Evolutionary conservation across 2,329 filamentous ascomycete genomes (phyloP).

Genomic region (Helminthosporium solani): DNA sequence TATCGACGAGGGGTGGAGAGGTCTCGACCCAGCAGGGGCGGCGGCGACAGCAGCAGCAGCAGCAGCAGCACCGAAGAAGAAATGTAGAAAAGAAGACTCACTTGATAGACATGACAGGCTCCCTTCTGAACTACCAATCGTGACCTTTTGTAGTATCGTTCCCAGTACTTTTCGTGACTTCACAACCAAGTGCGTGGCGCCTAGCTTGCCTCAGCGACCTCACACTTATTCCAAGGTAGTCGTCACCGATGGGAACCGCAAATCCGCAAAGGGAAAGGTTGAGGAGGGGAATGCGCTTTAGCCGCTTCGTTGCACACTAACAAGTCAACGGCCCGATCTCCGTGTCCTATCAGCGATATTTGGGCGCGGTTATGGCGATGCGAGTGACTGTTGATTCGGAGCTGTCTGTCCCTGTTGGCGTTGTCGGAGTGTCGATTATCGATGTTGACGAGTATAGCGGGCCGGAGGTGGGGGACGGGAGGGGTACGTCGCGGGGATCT

Average conservation of each 20-base stretch:
- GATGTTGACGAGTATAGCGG: not conserved
- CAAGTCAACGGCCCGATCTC: slow-evolving; percentile 14
- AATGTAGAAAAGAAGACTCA: slow-evolving; percentile 28
- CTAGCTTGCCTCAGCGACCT: slow-evolving; percentile 7
- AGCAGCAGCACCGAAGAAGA: not conserved
- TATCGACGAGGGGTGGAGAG: slow-evolving; percentile 8
- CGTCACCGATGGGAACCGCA: too few species aligned
- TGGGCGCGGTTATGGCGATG: slow-evolving; percentile 17
- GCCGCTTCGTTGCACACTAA: slow-evolving; percentile 6
- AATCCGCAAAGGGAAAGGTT: slow-evolving; percentile 12
- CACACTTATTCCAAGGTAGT: too few species aligned
- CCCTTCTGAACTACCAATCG: not conserved
- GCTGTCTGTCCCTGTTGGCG: not conserved
- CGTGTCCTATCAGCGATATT: slow-evolving; percentile 18
- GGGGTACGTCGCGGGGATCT: too few species aligned
- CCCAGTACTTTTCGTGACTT: not conserved
- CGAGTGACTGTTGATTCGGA: slow-evolving; percentile 10
- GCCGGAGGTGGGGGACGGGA: too few species aligned
- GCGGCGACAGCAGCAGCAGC: too few species aligned
- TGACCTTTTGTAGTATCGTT: not conserved
- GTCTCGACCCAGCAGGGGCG: not conserved
- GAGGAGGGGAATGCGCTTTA: slow-evolving; percentile 20
- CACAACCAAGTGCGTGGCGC: not conserved
- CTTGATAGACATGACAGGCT: slow-evolving; percentile 42
- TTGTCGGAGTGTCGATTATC: not conserved